Evolutionary conservation across 2,329 filamentous ascomycete species (phyloP).

Genomic region (Gnomoniopsis sp.): DNA sequence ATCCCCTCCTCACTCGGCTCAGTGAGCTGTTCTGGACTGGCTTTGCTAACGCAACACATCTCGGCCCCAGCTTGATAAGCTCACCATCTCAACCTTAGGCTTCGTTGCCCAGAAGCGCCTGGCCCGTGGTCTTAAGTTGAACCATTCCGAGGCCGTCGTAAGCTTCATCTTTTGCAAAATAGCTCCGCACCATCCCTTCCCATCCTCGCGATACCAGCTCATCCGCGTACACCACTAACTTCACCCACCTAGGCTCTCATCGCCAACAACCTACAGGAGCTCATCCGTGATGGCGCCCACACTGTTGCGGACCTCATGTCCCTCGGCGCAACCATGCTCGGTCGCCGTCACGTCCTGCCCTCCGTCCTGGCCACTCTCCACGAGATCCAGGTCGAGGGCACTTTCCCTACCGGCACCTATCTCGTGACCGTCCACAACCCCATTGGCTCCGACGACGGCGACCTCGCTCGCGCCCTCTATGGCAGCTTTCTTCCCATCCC

Average conservation of each 20-base stretch:
- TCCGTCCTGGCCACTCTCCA: slow-evolving; percentile 74
- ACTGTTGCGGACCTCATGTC: slow-evolving; percentile 91
- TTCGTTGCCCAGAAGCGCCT: slow-evolving; percentile 83
- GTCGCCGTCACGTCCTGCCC: slow-evolving; percentile 85
- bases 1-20: neutral
- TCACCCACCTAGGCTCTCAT: slow-evolving; percentile 59
- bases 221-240: neutral
- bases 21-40: too few species aligned
- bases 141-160: slow-evolving; percentile 85
- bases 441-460: slow-evolving; percentile 79
- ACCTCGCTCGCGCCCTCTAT: slow-evolving; percentile 83
- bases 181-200: neutral
- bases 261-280: slow-evolving; percentile 86
- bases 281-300: slow-evolving; percentile 94
- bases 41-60: slow-evolving; percentile 11
- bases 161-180: slow-evolving; percentile 19
- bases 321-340: slow-evolving; percentile 87
- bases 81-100: slow-evolving; percentile 85
- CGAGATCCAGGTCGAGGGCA: slow-evolving; percentile 91
- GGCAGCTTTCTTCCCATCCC: slow-evolving; percentile 87
- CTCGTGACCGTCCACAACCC: slow-evolving; percentile 93
- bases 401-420: slow-evolving; percentile 86
- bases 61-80: slow-evolving; percentile 78
- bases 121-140: slow-evolving; percentile 82
- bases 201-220: neutral